These are phyloP conservation scores for Mucor indicus DNA, from an alignment of 371 early-diverging fungal genomes.

Conservation along the genomic window DNA sequence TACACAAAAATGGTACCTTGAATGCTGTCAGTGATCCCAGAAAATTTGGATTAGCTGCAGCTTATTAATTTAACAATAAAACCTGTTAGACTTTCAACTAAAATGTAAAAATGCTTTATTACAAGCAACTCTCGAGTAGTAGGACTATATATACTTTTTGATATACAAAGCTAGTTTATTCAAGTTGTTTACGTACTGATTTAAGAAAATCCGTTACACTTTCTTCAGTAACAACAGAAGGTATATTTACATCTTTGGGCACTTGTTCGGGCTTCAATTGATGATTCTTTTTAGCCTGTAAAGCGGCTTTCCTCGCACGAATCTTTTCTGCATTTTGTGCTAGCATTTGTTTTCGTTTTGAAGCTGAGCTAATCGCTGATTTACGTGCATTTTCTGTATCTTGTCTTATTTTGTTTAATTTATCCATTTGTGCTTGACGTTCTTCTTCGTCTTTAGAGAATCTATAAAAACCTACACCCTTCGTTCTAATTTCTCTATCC, in stretches of 20 bases:
- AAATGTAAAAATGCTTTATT: too few relatives aligned
- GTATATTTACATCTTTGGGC: background rate
- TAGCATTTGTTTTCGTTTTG: slow-evolving; percentile 50
- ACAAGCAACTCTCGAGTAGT: too few relatives aligned
- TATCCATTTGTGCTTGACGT: slow-evolving; percentile 63
- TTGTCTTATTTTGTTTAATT: slow-evolving; percentile 55
- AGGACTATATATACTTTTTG: too few relatives aligned
- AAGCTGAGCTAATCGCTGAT: slow-evolving; percentile 31
- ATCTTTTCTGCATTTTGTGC: slow-evolving; percentile 47
- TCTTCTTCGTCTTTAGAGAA: slow-evolving; percentile 71
- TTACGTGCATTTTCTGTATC: slow-evolving; percentile 50
- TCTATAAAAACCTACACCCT: slow-evolving; percentile 73
- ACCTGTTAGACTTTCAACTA: too few relatives aligned
- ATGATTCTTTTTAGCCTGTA: slow-evolving; percentile 29
- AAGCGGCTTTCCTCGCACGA: slow-evolving; percentile 27
- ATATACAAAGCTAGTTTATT: too few relatives aligned
- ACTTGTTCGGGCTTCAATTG: slow-evolving; percentile 14
- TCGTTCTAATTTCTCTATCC: slow-evolving; percentile 61
- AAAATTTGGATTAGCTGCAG: slow-evolving; percentile 35
- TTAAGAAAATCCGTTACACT: slow-evolving; percentile 29
- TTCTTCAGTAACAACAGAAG: slow-evolving; percentile 23
- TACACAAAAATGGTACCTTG: slow-evolving; percentile 23
- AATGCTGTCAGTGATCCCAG: slow-evolving; percentile 40
- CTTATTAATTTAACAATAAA: too few relatives aligned
- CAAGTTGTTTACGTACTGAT: slow-evolving; percentile 24